phyloP scores from a whole-genome alignment of 179 eudicot species.

The Amaranthus tricolor region DNA sequence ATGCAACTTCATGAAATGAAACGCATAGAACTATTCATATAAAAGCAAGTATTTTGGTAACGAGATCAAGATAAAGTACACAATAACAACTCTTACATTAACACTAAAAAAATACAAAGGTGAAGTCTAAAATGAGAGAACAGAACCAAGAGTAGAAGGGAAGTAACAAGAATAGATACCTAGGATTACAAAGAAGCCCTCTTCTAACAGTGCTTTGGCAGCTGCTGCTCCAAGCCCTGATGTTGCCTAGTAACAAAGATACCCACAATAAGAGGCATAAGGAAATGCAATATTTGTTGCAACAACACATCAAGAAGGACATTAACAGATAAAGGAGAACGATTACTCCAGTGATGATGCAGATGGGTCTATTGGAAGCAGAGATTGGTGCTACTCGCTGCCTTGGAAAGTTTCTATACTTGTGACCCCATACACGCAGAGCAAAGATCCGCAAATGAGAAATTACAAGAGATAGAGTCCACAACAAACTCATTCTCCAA shows the following conservation, averaged over 20 bases:
- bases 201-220: slow-evolving; percentile 61
- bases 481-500: slow-evolving; percentile 63
- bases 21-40: too few relatives aligned
- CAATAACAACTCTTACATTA: too few relatives aligned
- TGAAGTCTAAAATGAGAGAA: not conserved
- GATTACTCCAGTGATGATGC: slow-evolving; percentile 78
- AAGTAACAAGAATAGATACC: slow-evolving; percentile 33
- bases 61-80: too few relatives aligned
- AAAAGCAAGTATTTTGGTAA: too few relatives aligned
- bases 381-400: slow-evolving; percentile 10
- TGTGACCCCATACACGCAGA: slow-evolving; percentile 15
- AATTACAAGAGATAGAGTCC: slow-evolving; percentile 55
- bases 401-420: slow-evolving; percentile 24
- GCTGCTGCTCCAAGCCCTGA: slow-evolving; percentile 91
- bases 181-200: slow-evolving; percentile 71
- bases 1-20: too few relatives aligned
- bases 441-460: slow-evolving; percentile 43
- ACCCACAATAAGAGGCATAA: not conserved
- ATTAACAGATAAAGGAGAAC: not conserved
- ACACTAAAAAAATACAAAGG: too few relatives aligned
- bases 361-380: slow-evolving; percentile 41
- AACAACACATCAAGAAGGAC: not conserved
- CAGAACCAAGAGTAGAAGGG: not conserved
- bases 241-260: slow-evolving; percentile 51
- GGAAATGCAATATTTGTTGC: not conserved